Evolutionary conservation across 148 eudicot genomes (phyloP).

Genomic region (Rheum nobile): DNA sequence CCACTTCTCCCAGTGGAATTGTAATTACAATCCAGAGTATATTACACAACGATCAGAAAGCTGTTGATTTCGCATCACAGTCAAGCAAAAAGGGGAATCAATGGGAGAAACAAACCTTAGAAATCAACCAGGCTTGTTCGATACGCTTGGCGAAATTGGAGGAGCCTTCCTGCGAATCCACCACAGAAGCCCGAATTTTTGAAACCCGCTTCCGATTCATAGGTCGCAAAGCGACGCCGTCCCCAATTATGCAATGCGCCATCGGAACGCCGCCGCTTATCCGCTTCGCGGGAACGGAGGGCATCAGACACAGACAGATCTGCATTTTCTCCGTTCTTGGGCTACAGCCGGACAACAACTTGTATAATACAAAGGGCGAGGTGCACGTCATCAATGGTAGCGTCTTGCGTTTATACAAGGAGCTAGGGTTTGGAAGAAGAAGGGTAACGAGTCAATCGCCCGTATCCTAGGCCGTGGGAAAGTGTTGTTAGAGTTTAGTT

Average conservation of each 20-base stretch:
- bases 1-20: background rate
- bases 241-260: background rate
- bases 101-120: constrained; percentile 35
- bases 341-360: background rate
- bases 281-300: background rate
- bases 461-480: too few relatives aligned
- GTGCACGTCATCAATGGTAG: background rate
- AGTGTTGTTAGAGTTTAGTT: too few relatives aligned
- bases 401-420: background rate
- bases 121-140: constrained; percentile 73
- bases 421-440: constrained; percentile 1
- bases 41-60: background rate
- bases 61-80: background rate
- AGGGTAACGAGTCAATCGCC: too few relatives aligned
- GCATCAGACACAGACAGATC: background rate
- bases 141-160: constrained; percentile 54
- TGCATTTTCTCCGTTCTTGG: constrained; percentile 1
- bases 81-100: background rate
- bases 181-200: constrained; percentile 39
- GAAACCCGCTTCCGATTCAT: constrained; percentile 10
- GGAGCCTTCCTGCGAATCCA: constrained; percentile 45
- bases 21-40: background rate
- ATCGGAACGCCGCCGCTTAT: constrained; percentile 13
- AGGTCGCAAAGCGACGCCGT: background rate
- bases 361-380: background rate